Conservation (phyloP, 192 early-diverging fungal species). For the Rhizophagus prolifer region DNA sequence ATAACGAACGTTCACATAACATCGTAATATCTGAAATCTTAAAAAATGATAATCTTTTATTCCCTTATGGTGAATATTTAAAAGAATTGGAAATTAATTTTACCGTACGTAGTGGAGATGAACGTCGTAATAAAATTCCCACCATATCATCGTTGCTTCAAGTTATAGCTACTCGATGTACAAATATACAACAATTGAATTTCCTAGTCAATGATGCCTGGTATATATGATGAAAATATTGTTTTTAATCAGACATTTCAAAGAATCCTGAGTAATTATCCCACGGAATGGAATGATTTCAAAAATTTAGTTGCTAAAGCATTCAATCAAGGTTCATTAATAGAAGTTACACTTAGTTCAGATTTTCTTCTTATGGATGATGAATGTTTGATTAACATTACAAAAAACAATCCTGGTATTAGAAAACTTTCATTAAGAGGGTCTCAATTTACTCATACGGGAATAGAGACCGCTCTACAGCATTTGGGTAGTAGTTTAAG, state of each 20-base stretch:
- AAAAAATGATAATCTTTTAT: neutral
- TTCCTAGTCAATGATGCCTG: neutral
- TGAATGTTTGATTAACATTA: neutral
- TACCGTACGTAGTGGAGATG: neutral
- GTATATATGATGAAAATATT: neutral
- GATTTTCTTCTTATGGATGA: neutral
- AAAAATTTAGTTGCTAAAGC: neutral
- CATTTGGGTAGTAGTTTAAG: neutral
- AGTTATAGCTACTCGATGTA: neutral
- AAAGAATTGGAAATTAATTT: constrained; percentile 1
- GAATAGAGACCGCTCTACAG: neutral
- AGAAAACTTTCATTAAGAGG: neutral
- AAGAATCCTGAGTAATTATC: neutral
- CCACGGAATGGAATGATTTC: neutral
- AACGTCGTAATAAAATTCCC: neutral
- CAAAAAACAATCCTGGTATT: neutral
- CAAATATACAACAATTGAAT: neutral
- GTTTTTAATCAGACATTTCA: neutral
- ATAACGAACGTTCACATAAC: neutral
- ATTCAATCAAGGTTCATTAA: neutral
- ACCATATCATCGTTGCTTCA: neutral
- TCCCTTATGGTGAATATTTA: constrained; percentile 3
- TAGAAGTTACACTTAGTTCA: neutral
- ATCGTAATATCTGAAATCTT: neutral
- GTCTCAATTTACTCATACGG: neutral